Base-by-base conservation (phyloP, 495 filamentous ascomycete species). In the Aspergillus funiculosus region DNA sequence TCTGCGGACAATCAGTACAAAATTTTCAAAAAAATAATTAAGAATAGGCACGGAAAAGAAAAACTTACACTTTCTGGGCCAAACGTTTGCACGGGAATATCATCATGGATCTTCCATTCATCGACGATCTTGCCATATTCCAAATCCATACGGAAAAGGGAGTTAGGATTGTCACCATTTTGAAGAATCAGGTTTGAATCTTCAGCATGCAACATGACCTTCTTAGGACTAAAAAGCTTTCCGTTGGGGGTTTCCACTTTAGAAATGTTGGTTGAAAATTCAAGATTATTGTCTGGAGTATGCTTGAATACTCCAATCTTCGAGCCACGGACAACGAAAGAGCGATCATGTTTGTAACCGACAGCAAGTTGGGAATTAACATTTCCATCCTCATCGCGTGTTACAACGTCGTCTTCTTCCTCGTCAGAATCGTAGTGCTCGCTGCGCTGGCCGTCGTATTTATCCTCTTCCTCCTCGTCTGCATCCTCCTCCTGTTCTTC, bases 251-350 rank as follows among this genome's bases (percentile, higher is more conserved):
- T 95, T 56, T 90, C 79, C 29, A 98, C 87, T 64, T 95, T 95
- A 36, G 86, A 94, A 51, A 98, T 98, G 52, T 86, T 96, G 15
- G 92, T 98, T n/a, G 85, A 86, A 64, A 97, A 97, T 64, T 97
- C 85, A 21, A 98, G 77, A 40, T 91, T 82, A 60, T 97, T 94
- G 65, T 95, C 85, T 8, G 80, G 72, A 0, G 87, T 96, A 55
- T 97, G 94, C 67, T 94, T 97, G 78, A 98, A 98, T 21, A 97
- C 94, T 41, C 92, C 92, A 59, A 98, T 98, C 75, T 95, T 94
- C 52, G 87, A 89, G 24, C 92, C 92, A 48, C 92, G 85, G 15
- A 98, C 89, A 34, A 98, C 92, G 46, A 97, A 98, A 1, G 89
- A 95, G 19, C 94, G 79, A 56, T 98, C 94, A 53, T 95, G 85